phyloP scores from a whole-genome alignment of 768 basidiomycete species.

The Sistotremastrum suecicum region DNA sequence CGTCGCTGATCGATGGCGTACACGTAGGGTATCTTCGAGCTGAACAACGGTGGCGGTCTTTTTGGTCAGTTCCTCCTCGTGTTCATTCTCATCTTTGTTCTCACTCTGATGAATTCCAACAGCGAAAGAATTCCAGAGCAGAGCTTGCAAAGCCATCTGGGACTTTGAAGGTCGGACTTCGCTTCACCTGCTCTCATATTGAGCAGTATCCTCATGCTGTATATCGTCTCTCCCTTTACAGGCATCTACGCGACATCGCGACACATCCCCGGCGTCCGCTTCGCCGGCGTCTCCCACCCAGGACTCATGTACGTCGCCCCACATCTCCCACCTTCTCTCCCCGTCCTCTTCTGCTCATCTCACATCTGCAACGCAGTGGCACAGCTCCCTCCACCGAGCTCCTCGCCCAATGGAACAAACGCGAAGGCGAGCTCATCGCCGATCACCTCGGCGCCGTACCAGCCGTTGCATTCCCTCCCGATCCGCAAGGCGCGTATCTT shows the following conservation, averaged over 20 bases:
- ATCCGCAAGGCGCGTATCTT: conserved; percentile 45
- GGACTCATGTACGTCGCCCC: conserved; percentile 32
- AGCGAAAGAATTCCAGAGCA: conserved; percentile 57
- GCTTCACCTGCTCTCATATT: neutral
- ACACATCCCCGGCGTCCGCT: conserved; percentile 68
- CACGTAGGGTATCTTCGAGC: conserved; percentile 54
- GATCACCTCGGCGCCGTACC: conserved; percentile 37
- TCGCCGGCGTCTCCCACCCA: conserved; percentile 66
- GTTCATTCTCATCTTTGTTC: neutral
- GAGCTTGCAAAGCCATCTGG: conserved; percentile 70
- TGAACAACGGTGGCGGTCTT: conserved; percentile 57
- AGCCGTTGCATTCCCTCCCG: conserved; percentile 52
- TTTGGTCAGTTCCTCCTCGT: conserved; percentile 32
- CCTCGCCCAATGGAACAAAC: conserved; percentile 59
- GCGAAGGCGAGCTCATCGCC: conserved; percentile 52
- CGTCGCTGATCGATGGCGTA: neutral
- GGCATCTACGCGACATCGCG: conserved; percentile 61
- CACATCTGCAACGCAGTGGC: conserved; percentile 21
- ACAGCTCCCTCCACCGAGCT: conserved; percentile 65
- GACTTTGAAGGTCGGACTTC: conserved; percentile 43
- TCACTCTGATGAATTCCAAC: neutral
- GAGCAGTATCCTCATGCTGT: neutral
- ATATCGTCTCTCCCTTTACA: conserved; percentile 9
- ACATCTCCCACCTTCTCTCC: no score
- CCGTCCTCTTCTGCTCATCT: neutral